Conservation (phyloP, 2,329 filamentous ascomycete species). For the Ophiostoma montium region DNA sequence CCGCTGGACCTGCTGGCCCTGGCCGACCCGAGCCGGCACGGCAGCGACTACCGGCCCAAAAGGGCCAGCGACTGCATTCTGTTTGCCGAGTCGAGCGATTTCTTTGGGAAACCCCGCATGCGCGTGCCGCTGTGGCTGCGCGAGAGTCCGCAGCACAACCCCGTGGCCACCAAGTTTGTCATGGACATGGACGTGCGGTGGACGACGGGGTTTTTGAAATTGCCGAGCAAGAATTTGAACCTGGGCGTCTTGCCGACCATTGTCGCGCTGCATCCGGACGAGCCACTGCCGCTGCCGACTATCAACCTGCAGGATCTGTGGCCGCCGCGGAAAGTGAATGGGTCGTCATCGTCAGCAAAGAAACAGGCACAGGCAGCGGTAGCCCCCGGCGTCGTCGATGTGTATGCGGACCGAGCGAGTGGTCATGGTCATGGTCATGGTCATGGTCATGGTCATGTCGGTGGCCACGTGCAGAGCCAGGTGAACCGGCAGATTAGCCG, state of each 20-base stretch:
- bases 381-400: neutral
- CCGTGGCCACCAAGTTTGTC: slow-evolving; percentile 27
- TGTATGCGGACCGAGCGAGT: neutral
- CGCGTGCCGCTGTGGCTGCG: slow-evolving; percentile 22
- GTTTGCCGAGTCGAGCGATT: slow-evolving; percentile 25
- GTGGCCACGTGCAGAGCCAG: slow-evolving; percentile 1
- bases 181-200: slow-evolving; percentile 36
- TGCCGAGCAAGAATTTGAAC: slow-evolving; percentile 20
- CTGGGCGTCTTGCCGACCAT: slow-evolving; percentile 31
- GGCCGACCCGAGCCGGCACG: slow-evolving; percentile 10
- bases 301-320: slow-evolving; percentile 1
- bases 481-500: slow-evolving; percentile 4
- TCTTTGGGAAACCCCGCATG: slow-evolving; percentile 26
- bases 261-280: slow-evolving; percentile 26
- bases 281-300: slow-evolving; percentile 11
- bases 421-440: neutral
- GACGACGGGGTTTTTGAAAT: slow-evolving; percentile 26
- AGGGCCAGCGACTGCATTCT: slow-evolving; percentile 18
- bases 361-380: too few relatives aligned
- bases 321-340: neutral
- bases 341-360: neutral
- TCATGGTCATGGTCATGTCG: neutral
- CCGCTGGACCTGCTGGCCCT: slow-evolving; percentile 28
- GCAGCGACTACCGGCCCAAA: slow-evolving; percentile 6
- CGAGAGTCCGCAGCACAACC: slow-evolving; percentile 19